phyloP scores from a whole-genome alignment of 2,329 filamentous ascomycete species.

The Arthrocladium fulminans region DNA sequence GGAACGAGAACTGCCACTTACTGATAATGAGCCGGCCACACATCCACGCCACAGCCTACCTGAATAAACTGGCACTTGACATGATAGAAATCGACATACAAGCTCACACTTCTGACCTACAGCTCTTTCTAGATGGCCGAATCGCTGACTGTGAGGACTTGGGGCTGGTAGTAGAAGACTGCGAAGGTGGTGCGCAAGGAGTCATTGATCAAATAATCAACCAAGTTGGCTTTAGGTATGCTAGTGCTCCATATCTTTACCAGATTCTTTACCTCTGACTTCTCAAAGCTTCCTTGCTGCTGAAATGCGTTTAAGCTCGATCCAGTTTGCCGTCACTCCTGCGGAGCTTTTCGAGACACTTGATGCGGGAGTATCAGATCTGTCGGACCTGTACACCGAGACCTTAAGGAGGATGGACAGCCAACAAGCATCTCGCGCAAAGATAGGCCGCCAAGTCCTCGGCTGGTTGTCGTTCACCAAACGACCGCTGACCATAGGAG shows the following conservation, averaged over 20 bases:
- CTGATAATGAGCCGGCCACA: background rate
- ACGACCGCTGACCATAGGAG: background rate
- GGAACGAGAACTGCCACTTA: background rate
- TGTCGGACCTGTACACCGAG: background rate
- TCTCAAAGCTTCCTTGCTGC: conserved; percentile 3
- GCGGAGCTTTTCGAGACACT: background rate
- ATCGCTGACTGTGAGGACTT: conserved; percentile 3
- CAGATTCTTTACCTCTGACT: background rate
- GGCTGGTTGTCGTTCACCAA: background rate
- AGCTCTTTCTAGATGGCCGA: background rate
- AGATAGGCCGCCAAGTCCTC: background rate
- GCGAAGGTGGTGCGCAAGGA: background rate
- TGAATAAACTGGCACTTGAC: too few species aligned
- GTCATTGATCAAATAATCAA: background rate
- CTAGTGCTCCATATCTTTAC: too few species aligned
- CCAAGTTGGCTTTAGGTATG: background rate
- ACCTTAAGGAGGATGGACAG: background rate
- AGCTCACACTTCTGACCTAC: background rate
- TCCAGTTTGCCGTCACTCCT: conserved; percentile 4
- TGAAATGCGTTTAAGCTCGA: conserved; percentile 3
- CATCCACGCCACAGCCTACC: background rate
- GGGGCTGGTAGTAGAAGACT: background rate
- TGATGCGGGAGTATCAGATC: background rate
- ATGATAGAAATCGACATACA: background rate
- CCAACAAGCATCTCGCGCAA: background rate